Conservation (phyloP, 179 eudicot genomes). For the Spergularia azorica region DNA sequence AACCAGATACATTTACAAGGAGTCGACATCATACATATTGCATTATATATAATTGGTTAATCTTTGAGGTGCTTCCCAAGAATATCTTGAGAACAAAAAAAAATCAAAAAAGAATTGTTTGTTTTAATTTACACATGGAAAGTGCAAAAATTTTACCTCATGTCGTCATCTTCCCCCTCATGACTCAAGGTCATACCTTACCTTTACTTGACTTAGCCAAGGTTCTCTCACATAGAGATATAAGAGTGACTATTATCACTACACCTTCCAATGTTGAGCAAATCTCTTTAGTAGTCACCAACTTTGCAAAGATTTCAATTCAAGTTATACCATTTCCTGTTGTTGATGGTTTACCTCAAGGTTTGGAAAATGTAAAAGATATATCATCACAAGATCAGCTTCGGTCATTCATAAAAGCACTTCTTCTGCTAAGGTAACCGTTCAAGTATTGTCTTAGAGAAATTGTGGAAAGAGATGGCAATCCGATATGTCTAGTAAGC, state of each 20-base stretch:
- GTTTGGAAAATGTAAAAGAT: constrained; percentile 34
- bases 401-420: constrained; percentile 30
- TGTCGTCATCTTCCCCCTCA: constrained; percentile 34
- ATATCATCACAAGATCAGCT: constrained; percentile 26
- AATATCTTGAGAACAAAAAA: too few species aligned
- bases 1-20: too few species aligned
- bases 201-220: constrained; percentile 36
- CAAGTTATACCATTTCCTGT: constrained; percentile 30
- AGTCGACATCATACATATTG: too few species aligned
- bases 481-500: constrained; percentile 29
- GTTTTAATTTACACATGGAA: too few species aligned
- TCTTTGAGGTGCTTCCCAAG: too few species aligned
- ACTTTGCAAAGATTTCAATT: constrained; percentile 22
- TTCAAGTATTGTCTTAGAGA: constrained; percentile 28
- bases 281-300: constrained; percentile 12
- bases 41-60: too few species aligned
- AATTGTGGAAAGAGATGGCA: neutral
- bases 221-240: constrained; percentile 26
- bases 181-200: constrained; percentile 43
- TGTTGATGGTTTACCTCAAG: constrained; percentile 26
- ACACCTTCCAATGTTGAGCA: constrained; percentile 30
- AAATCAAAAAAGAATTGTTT: too few species aligned
- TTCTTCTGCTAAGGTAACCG: constrained; percentile 24
- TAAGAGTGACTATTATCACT: constrained; percentile 35
- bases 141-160: neutral